These are phyloP conservation scores for Pelargonium citronellum DNA, from an alignment of 441 rosid genomes.

Conservation along the genomic window DNA sequence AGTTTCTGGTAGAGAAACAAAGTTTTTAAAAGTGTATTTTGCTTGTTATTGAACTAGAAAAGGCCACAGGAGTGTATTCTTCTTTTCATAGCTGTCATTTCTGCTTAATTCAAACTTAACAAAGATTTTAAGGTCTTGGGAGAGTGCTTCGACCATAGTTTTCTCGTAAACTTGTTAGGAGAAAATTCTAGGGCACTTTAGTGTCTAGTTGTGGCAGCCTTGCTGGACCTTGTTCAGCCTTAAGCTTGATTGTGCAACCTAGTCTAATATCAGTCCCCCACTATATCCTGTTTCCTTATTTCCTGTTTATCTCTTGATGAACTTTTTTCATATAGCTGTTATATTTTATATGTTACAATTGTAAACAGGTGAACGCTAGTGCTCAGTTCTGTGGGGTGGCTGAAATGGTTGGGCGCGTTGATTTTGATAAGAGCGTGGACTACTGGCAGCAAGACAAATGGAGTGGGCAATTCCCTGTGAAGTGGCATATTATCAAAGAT, in stretches of 20 bases:
- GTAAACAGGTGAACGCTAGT: slow-evolving; percentile 67
- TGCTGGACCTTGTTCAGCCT: not conserved
- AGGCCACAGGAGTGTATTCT: not conserved
- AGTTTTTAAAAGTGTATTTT: not conserved
- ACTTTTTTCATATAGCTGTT: not conserved
- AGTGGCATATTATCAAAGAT: slow-evolving; percentile 89
- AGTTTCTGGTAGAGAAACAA: not conserved
- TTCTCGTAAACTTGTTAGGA: not conserved
- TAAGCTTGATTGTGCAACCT: not conserved
- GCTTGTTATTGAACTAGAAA: not conserved
- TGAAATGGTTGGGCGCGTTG: slow-evolving; percentile 86
- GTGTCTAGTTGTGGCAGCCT: not conserved
- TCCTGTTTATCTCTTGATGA: slow-evolving; percentile 14
- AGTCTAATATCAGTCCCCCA: not conserved
- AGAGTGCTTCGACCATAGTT: not conserved
- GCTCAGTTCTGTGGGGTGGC: slow-evolving; percentile 93
- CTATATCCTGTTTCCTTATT: too few relatives aligned
- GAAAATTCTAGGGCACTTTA: not conserved
- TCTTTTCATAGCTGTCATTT: not conserved
- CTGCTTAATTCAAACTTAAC: not conserved
- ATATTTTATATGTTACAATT: not conserved
- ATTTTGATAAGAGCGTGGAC: slow-evolving; percentile 69
- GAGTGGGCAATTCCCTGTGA: slow-evolving; percentile 86
- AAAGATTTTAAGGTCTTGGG: slow-evolving; percentile 1
- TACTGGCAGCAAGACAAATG: slow-evolving; percentile 98